Conservation (phyloP, 164 flowering plant species). For the Houttuynia cordata region DNA sequence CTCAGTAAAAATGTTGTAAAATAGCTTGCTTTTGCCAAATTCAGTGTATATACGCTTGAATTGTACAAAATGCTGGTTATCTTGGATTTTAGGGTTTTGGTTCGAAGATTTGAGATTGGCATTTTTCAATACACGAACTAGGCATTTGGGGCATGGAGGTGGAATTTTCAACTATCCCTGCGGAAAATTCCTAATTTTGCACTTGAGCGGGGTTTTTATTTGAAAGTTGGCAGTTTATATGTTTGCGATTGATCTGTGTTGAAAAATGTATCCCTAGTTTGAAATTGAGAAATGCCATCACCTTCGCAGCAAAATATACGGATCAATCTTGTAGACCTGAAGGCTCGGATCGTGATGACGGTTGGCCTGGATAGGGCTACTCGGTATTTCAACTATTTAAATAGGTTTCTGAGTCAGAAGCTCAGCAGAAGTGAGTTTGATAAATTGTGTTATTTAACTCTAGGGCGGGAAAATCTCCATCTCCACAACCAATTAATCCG, state of each 20-base stretch:
- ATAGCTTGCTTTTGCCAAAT: constrained; percentile 22
- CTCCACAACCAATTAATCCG: constrained; percentile 72
- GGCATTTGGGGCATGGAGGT: constrained; percentile 15
- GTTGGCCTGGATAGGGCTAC: constrained; percentile 68
- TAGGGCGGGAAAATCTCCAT: constrained; percentile 70
- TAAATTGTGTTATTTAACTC: constrained; percentile 42
- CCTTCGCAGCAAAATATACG: constrained; percentile 46
- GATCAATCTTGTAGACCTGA: constrained; percentile 69
- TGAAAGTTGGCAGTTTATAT: neutral
- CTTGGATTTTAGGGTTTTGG: constrained; percentile 29
- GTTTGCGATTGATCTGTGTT: constrained; percentile 3
- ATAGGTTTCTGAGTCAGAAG: constrained; percentile 63
- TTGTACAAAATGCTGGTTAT: constrained; percentile 10
- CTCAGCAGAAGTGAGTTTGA: constrained; percentile 70
- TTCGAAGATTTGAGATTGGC: constrained; percentile 33
- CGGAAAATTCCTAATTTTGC: constrained; percentile 24
- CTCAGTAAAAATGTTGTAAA: constrained; percentile 12
- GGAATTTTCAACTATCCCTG: constrained; percentile 7
- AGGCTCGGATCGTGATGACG: constrained; percentile 67
- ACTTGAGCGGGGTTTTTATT: constrained; percentile 6
- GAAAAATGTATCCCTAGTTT: constrained; percentile 11
- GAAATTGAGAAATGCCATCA: constrained; percentile 51
- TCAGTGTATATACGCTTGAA: constrained; percentile 12
- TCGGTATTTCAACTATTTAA: constrained; percentile 54
- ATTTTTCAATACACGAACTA: constrained; percentile 22